Conservation (phyloP, 2,329 filamentous ascomycete genomes). For the Didymella lethalis region DNA sequence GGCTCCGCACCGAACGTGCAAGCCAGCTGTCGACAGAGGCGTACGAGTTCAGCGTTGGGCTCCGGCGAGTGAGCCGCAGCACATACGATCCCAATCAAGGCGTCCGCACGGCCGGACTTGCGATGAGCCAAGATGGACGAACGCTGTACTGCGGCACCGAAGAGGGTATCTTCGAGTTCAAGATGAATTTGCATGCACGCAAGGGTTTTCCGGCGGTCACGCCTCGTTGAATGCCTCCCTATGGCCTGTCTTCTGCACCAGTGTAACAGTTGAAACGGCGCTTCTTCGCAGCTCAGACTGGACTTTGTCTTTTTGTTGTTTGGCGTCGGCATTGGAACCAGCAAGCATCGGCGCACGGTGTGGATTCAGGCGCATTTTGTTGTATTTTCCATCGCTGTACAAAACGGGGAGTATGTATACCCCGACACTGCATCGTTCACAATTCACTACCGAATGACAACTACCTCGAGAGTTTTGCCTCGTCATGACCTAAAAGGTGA, state of each 20-base stretch:
- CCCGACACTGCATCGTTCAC: not conserved
- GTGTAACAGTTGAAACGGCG: not conserved
- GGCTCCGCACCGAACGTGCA: conserved; percentile 46
- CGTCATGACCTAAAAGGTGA: not conserved
- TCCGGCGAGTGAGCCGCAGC: conserved; percentile 35
- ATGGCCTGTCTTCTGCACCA: conserved; percentile 14
- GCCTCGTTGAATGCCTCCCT: conserved; percentile 50
- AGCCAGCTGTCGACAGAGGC: conserved; percentile 33
- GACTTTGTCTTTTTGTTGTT: not conserved
- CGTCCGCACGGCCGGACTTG: conserved; percentile 57
- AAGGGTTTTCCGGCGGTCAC: conserved; percentile 58
- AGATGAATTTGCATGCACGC: conserved; percentile 68
- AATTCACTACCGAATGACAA: not conserved
- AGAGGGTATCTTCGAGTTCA: conserved; percentile 78
- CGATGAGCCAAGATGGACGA: conserved; percentile 58
- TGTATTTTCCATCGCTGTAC: conserved; percentile 5
- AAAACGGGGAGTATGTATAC: conserved; percentile 7
- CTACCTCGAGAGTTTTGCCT: no score
- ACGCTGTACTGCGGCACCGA: conserved; percentile 62
- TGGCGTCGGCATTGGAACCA: conserved; percentile 8
- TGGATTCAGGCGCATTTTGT: not conserved
- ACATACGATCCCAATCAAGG: conserved; percentile 47
- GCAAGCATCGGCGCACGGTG: conserved; percentile 11
- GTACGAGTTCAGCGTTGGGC: conserved; percentile 38
- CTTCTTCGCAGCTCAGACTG: not conserved